These are phyloP conservation scores for Cenchrus purpureus DNA, from an alignment of 176 grass and related monocot genomes.

Conservation along the genomic window DNA sequence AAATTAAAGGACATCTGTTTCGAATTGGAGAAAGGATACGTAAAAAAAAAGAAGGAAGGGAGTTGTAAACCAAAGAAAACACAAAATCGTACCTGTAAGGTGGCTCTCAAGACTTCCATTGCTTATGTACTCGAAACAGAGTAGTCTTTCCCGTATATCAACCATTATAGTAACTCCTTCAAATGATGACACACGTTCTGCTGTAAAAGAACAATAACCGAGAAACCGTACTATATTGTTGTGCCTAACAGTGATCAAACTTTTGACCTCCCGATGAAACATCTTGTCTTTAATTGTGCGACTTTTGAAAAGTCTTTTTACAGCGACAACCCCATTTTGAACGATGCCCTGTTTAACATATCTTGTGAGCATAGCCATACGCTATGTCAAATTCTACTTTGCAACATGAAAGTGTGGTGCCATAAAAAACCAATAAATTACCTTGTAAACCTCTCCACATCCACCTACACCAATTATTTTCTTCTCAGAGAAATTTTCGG, in stretches of 20 bases:
- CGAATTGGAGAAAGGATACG: too few relatives aligned
- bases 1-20: too few relatives aligned
- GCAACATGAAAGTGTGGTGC: too few relatives aligned
- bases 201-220: conserved; percentile 20
- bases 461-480: too few relatives aligned
- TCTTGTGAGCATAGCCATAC: too few relatives aligned
- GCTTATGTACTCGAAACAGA: conserved; percentile 10
- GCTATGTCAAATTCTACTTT: too few relatives aligned
- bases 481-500: too few relatives aligned
- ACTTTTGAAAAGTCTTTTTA: not conserved
- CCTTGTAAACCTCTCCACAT: too few relatives aligned
- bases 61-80: too few relatives aligned
- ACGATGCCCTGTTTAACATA: not conserved
- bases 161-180: not conserved
- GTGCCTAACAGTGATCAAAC: not conserved
- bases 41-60: too few relatives aligned
- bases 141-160: not conserved
- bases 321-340: not conserved
- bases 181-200: not conserved
- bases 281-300: not conserved
- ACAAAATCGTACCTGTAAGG: not conserved
- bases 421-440: too few relatives aligned
- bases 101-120: conserved; percentile 8
- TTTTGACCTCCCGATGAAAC: conserved; percentile 4
- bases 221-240: conserved; percentile 6